Evolutionary conservation across 2,329 filamentous ascomycete genomes (phyloP).

Genomic region (Phialophora expanda): DNA sequence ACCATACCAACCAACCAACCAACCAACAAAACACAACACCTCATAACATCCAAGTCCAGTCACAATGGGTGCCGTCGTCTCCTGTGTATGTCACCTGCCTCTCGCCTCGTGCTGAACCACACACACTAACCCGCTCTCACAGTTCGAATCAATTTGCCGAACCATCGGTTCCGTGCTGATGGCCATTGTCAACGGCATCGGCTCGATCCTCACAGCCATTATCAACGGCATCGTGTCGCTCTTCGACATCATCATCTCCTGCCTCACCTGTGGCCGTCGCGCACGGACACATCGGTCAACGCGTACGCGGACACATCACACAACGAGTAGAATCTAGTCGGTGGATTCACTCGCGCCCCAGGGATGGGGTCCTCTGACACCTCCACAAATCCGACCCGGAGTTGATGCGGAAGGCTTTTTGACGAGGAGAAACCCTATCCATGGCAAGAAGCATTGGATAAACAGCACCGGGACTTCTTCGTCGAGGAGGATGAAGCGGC

Average conservation of each 20-base stretch:
- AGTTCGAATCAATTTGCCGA: constrained; percentile 65
- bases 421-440: not conserved
- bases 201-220: constrained; percentile 65
- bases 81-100: constrained; percentile 68
- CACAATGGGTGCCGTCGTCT: constrained; percentile 82
- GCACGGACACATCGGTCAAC: constrained; percentile 41
- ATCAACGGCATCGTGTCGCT: constrained; percentile 70
- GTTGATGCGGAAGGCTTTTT: not conserved
- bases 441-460: constrained; percentile 1
- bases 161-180: constrained; percentile 71
- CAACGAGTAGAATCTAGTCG: constrained; percentile 34
- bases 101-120: constrained; percentile 2
- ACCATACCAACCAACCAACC: not conserved
- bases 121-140: constrained; percentile 18
- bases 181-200: constrained; percentile 71
- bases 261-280: constrained; percentile 58
- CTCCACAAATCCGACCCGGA: not conserved
- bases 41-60: constrained; percentile 29
- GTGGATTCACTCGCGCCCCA: constrained; percentile 11
- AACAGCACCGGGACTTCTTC: not conserved
- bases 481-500: not conserved
- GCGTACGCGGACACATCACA: constrained; percentile 26
- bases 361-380: not conserved
- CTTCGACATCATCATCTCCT: constrained; percentile 70
- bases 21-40: not conserved